Base-by-base conservation (phyloP, 257 asterid species). In the Lantana camara region DNA sequence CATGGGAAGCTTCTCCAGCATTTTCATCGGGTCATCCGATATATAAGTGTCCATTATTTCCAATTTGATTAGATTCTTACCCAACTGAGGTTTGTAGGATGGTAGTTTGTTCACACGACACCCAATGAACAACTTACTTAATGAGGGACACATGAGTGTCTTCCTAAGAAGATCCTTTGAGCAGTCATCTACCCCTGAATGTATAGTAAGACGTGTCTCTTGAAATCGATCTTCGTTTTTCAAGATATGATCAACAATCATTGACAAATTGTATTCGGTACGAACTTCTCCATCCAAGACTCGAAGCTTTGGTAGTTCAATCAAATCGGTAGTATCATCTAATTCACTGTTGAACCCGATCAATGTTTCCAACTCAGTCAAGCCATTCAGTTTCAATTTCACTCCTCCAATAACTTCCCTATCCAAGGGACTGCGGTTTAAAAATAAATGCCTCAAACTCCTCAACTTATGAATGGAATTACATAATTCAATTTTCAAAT, bases 1-100 rank as follows among this genome's bases (percentile, higher is more conserved):
- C 27, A 57, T 56, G 4, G 72, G 75, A 20, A 68, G 45, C 57
- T 12, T 38, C 47, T 14, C 60, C 0, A 68, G 20, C 8, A 22
- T 23, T 50, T 32, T 53, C 50, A 63, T 57, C 0, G 60, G 32
- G 6, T 74, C 60, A 16, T 51, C 55, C 38, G 58, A 44, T 0
- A 67, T 32, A 30, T 6, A 8, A 9, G 15, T 12, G 3, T 0
- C 0, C 9, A 5, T 0, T 47, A 42, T 51, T n/a, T 2, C 14
- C 11, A 49, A 38, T 1, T 2, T 9, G 16, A 51, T 3, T 0
- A 73, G 40, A n/a, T 16, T n/a, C 13, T 1, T 48, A 14, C 60
- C 23, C 1, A 57, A 6, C 9, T 6, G 21, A 0, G 15, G 24
- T 48, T 65, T 52, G 21, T 44, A 55, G 0, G 2, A 1, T 9